Conservation (phyloP, 805 yeast species). For the Metschnikowia santaceciliae region DNA sequence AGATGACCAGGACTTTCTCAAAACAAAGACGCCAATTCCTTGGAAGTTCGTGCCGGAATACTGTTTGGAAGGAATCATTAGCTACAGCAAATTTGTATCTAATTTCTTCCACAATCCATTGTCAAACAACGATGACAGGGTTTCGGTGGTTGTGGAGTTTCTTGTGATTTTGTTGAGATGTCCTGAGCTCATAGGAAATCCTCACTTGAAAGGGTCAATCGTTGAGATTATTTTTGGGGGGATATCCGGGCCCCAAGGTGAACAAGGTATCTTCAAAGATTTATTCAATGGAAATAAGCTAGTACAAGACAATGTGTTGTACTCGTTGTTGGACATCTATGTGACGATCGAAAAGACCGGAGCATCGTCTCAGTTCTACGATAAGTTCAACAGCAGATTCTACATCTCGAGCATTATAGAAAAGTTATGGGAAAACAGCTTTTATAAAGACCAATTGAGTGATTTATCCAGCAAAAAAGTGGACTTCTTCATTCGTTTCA, state of each 20-base stretch:
- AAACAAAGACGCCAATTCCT: constrained; percentile 64
- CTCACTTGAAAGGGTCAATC: constrained; percentile 83
- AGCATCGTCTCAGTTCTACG: constrained; percentile 90
- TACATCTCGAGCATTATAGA: constrained; percentile 81
- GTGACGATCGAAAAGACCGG: constrained; percentile 97
- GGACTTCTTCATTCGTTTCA: constrained; percentile 85
- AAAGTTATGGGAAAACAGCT: constrained; percentile 72
- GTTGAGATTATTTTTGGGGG: constrained; percentile 83
- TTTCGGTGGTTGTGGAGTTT: constrained; percentile 62
- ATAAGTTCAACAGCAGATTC: constrained; percentile 87
- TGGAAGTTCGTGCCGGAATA: constrained; percentile 86
- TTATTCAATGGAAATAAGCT: constrained; percentile 61
- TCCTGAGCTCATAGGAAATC: constrained; percentile 83
- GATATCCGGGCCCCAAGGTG: constrained; percentile 48
- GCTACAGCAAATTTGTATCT: constrained; percentile 61
- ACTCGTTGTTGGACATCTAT: constrained; percentile 82
- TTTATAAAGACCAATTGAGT: constrained; percentile 65
- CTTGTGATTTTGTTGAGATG: constrained; percentile 73
- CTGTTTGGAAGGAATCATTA: constrained; percentile 75
- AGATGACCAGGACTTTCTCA: constrained; percentile 69
- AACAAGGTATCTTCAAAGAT: constrained; percentile 70
- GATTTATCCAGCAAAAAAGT: constrained; percentile 63
- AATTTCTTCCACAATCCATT: constrained; percentile 56
- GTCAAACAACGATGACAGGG: constrained; percentile 47
- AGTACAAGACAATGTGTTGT: constrained; percentile 63